Evolutionary conservation across 805 yeast genomes (phyloP), one percentile per base, ranked within the genome.

Genomic region (Metschnikowia dekortorum): DNA sequence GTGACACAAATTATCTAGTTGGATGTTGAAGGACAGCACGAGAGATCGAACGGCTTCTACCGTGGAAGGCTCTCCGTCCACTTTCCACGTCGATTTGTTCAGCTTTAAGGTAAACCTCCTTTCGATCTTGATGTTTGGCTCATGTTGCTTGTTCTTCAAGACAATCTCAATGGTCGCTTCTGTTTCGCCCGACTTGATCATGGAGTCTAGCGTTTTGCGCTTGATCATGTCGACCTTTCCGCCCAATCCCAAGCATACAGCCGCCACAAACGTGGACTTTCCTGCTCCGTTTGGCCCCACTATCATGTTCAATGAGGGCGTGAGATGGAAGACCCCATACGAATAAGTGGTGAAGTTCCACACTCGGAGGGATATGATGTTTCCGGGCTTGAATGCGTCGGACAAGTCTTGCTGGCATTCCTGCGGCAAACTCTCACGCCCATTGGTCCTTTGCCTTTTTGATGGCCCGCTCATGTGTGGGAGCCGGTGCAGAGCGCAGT

Each of bases 261-360:
- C 98, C 53, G 97, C 88, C 4, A 94, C 91, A 60, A 94, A 81
- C 0, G 98, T 89, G 36, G 94, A 84, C 61, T 94, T 94, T 6
- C 99, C 99, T 0, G 96, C 81, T 34, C 99, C 99, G 64, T 94
- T 94, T 10, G 97, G 97, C 0, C 97, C 99, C 47, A 94, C 85
- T 51, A 94, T 87, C 84, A 94, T 82, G 63, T 94, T 94, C 62
- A 94, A 74, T 1, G 84, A 75, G 0, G 97, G 97, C 0, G 92
- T 86, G 50, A 92, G 76, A 37, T 76, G 74, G 66, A 89, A 89
- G 65, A 85, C 90, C 0, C 87, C 82, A 42, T 78, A 67, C 1
- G 81, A 61, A 63, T 85, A 87, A 0, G 91, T 85, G 62, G 88
- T 83, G 70, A 85, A 85, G 62, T 85, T 83, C 48, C 62, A 63